phyloP scores from a whole-genome alignment of 257 asterid species.

The Agastache rugosa region DNA sequence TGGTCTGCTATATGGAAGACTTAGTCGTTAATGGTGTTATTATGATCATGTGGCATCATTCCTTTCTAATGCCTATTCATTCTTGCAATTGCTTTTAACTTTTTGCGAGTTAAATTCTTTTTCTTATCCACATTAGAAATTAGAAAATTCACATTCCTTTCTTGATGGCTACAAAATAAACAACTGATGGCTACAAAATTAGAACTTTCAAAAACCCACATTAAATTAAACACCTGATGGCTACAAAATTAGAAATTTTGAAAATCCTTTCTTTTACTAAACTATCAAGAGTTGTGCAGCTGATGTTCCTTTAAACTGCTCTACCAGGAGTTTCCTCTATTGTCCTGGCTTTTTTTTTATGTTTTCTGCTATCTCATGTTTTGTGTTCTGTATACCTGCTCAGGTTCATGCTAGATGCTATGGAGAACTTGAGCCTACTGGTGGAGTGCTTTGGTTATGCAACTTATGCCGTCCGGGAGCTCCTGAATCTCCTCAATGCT shows the following conservation, averaged over 20 bases:
- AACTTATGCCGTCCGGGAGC: slow-evolving; percentile 97
- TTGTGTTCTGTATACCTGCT: slow-evolving; percentile 35
- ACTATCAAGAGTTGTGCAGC: slow-evolving; percentile 17
- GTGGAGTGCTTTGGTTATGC: slow-evolving; percentile 96
- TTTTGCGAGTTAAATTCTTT: slow-evolving; percentile 8
- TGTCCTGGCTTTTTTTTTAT: background rate
- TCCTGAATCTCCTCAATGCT: slow-evolving; percentile 79
- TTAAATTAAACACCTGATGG: background rate
- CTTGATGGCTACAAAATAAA: too few relatives aligned
- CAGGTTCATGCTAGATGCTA: slow-evolving; percentile 99
- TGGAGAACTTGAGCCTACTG: slow-evolving; percentile 85
- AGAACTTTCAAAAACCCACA: background rate
- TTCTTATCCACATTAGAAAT: background rate
- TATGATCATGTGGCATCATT: slow-evolving; percentile 22
- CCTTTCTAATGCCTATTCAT: slow-evolving; percentile 26
- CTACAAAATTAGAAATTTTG: slow-evolving; percentile 16
- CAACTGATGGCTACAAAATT: background rate
- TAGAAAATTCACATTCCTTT: too few relatives aligned
- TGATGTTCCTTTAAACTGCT: slow-evolving; percentile 26
- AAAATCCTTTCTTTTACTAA: background rate
- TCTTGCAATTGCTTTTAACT: slow-evolving; percentile 26
- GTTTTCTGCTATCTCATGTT: slow-evolving; percentile 14
- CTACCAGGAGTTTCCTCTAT: slow-evolving; percentile 24
- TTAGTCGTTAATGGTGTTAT: background rate
- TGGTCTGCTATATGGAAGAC: slow-evolving; percentile 23